These are phyloP conservation scores for Amanita rimosa DNA, from an alignment of 768 basidiomycete genomes.

Conservation along the genomic window DNA sequence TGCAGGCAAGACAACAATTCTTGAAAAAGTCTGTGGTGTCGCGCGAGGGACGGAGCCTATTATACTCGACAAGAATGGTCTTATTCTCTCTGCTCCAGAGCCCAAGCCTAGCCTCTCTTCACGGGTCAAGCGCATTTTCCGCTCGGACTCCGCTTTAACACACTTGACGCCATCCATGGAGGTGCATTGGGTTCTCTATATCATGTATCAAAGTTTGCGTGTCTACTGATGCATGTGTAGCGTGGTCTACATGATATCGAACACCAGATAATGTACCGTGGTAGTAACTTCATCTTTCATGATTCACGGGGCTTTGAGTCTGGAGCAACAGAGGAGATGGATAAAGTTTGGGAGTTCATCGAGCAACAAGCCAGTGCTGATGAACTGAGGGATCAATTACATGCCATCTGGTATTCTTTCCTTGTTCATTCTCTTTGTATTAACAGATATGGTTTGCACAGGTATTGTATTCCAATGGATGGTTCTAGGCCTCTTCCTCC, in stretches of 20 bases:
- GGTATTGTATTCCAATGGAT: constrained; percentile 27
- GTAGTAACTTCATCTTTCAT: constrained; percentile 28
- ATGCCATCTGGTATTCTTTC: constrained; percentile 24
- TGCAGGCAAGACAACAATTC: no score
- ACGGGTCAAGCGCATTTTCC: neutral
- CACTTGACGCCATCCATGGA: neutral
- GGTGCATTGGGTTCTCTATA: no score
- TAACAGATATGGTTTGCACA: constrained; percentile 8
- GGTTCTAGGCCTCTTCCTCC: constrained; percentile 14
- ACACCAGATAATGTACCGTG: constrained; percentile 16
- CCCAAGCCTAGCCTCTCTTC: neutral
- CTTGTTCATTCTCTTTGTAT: neutral
- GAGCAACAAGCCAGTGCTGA: constrained; percentile 10
- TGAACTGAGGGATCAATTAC: constrained; percentile 17
- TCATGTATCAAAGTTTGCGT: no score
- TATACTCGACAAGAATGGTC: no score
- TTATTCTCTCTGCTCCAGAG: neutral
- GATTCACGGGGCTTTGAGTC: constrained; percentile 30
- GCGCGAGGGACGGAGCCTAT: no score
- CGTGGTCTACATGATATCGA: constrained; percentile 23
- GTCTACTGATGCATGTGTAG: no score
- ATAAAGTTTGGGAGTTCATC: constrained; percentile 20
- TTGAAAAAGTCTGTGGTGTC: no score
- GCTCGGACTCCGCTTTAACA: no score
- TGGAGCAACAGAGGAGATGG: constrained; percentile 18